Base-by-base conservation (phyloP, 2,329 filamentous ascomycete species). In the Calonectria pseudoreteaudii region DNA sequence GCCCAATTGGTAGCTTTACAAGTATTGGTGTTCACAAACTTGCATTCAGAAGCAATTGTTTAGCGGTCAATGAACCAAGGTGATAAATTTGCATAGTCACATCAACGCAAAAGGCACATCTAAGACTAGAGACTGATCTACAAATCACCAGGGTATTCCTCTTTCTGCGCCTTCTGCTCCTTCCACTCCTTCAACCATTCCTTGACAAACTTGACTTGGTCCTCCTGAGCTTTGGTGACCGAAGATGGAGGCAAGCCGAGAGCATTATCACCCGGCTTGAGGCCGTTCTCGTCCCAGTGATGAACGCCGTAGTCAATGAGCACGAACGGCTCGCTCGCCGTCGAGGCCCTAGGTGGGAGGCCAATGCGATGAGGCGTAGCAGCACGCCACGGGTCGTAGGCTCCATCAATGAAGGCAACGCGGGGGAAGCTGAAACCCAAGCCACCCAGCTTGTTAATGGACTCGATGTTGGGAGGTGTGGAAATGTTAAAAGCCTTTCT, bases 361-460 rank as follows among this genome's bases (percentile, higher is more conserved):
- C 87, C 89, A n/a, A 91, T 89, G 0, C 92, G 92, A 65, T 96
- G 92, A 0, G 93, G 91, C 0, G 93, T 94, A 0, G 93, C 94
- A 0, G 91, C 91, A 23, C 93, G 90, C 95, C 95, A 98, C 0
- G 95, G 94, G 81, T 97, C 95, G 70, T 91, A 90, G 75, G 94
- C 90, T 34, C 95, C 95, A 75, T 95, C 94, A 49, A 98, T 87
- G 62, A 94, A 75, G 3, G 95, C 95, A 0, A 98, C 89, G 2
- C 95, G 92, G 1, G 93, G 90, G 81, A 95, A 95, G 58, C 90
- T 89, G 78, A 97, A 93, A 81, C 90, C 86, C 83, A 92, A 94
- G 16, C 92, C 94, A 52, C 95, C 95, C 76, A 94, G 93, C 80
- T 93, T 92, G 87, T 97, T 97, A 83, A 97, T 91, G 0, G 87